A percentile compares a stretch with the other conserved stretches of the same genome.
Conservation (phyloP, 2,329 filamentous ascomycete species). For the Mollisia scopiformis region DNA sequence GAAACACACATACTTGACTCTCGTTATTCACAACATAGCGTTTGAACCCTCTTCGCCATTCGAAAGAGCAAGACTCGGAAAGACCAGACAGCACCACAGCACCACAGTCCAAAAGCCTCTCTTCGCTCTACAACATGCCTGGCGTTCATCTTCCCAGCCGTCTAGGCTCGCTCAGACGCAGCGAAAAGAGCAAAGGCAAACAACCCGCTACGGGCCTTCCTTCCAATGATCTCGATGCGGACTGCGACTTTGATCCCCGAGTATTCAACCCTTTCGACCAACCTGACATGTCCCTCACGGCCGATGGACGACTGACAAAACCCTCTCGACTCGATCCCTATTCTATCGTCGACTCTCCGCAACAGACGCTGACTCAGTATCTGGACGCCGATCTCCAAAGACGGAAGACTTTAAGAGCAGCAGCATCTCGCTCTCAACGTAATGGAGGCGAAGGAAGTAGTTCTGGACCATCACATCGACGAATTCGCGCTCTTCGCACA, state of each 20-base stretch:
- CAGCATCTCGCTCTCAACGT: neutral
- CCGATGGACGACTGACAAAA: neutral
- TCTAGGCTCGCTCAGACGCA: neutral
- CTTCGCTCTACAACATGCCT: neutral
- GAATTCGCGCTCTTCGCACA: too few relatives aligned
- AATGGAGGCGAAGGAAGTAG: neutral
- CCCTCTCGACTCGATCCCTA: neutral
- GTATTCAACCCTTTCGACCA: slow-evolving; percentile 4
- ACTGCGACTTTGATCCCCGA: neutral
- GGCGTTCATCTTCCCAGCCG: neutral
- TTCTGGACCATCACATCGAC: neutral
- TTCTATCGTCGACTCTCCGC: neutral
- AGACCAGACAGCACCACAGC: too few relatives aligned
- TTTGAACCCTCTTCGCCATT: too few relatives aligned
- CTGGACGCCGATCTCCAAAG: neutral
- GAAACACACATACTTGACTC: too few relatives aligned
- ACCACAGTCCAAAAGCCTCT: too few relatives aligned
- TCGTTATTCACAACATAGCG: too few relatives aligned
- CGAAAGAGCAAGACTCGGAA: too few relatives aligned
- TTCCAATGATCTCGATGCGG: neutral
- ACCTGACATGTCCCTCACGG: neutral
- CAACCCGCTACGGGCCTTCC: neutral
- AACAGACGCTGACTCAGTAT: neutral
- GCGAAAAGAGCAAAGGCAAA: neutral
- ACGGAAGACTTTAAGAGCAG: neutral